These are phyloP conservation scores for Acaromyces ingoldii DNA, from an alignment of 1,284 basidiomycete genomes.

Conservation along the genomic window DNA sequence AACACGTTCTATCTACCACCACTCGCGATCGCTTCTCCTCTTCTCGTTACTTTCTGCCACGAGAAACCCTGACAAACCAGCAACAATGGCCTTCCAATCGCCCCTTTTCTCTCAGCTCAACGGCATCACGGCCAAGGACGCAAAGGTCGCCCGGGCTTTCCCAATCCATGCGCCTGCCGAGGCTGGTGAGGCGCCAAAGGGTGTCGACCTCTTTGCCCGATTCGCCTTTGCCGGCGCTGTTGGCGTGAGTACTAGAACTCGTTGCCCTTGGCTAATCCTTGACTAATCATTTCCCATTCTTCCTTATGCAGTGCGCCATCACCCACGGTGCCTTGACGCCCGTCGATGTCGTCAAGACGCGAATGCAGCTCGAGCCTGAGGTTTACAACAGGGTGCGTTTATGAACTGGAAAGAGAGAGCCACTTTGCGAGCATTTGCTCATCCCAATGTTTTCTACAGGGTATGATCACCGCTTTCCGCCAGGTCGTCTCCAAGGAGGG, in stretches of 20 bases:
- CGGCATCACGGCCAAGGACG: background rate
- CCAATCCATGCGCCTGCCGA: slow-evolving; percentile 40
- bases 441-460: slow-evolving; percentile 10
- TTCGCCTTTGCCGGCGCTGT: slow-evolving; percentile 76
- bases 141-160: slow-evolving; percentile 10
- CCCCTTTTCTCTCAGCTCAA: slow-evolving; percentile 7
- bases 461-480: slow-evolving; percentile 50
- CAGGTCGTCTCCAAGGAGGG: slow-evolving; percentile 48
- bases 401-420: slow-evolving; percentile 57
- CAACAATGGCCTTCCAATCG: slow-evolving; percentile 4
- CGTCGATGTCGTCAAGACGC: slow-evolving; percentile 65
- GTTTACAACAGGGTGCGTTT: slow-evolving; percentile 59
- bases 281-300: background rate
- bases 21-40: no score
- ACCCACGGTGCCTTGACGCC: slow-evolving; percentile 67
- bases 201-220: slow-evolving; percentile 53
- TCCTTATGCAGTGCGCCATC: slow-evolving; percentile 60
- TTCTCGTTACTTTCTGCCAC: no score
- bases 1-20: no score
- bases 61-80: no score
- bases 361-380: slow-evolving; percentile 79
- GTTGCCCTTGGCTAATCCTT: background rate
- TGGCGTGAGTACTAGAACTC: slow-evolving; percentile 53
- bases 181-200: slow-evolving; percentile 23
- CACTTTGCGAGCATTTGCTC: background rate